Percentiles rank a stretch among this genome's conserved stretches.
These are phyloP conservation scores for Acer yangbiense DNA, from an alignment of 345 rosid species.

Conservation along the genomic window DNA sequence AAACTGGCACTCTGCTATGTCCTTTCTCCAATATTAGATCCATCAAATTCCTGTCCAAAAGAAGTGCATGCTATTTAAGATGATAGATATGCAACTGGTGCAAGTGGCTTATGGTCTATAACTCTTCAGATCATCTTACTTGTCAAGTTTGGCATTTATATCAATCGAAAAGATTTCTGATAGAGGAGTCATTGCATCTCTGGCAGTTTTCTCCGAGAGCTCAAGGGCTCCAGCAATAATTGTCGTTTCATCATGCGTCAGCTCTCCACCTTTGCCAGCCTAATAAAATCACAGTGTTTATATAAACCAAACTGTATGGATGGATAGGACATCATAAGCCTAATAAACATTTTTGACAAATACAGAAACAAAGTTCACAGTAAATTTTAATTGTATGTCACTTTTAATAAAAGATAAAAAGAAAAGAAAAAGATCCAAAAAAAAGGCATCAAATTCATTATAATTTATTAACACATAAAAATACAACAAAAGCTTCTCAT, in stretches of 20 bases:
- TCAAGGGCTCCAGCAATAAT: constrained; percentile 99
- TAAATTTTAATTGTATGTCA: neutral
- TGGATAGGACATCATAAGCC: neutral
- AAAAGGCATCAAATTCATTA: neutral
- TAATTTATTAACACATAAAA: neutral
- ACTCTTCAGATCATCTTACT: constrained; percentile 42
- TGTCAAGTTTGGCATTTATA: constrained; percentile 81
- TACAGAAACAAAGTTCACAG: neutral
- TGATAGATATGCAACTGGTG: constrained; percentile 14
- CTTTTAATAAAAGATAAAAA: neutral
- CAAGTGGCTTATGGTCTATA: constrained; percentile 14
- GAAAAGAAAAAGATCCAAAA: neutral
- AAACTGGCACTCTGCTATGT: constrained; percentile 97
- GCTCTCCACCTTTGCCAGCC: constrained; percentile 99
- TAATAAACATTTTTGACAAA: neutral
- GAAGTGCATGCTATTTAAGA: constrained; percentile 23
- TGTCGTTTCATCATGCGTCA: constrained; percentile 97
- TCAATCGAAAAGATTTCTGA: constrained; percentile 79
- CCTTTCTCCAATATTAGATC: constrained; percentile 87
- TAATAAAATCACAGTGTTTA: constrained; percentile 20
- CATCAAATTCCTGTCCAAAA: constrained; percentile 64
- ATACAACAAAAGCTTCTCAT: neutral
- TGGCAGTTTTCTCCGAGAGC: constrained; percentile 80
- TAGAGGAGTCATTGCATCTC: constrained; percentile 92
- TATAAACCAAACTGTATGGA: neutral